Percentiles rank a stretch among this genome's conserved stretches.
phyloP scores from a whole-genome alignment of 1,139 yeast genomes.

The Geotrichum restrictum region DNA sequence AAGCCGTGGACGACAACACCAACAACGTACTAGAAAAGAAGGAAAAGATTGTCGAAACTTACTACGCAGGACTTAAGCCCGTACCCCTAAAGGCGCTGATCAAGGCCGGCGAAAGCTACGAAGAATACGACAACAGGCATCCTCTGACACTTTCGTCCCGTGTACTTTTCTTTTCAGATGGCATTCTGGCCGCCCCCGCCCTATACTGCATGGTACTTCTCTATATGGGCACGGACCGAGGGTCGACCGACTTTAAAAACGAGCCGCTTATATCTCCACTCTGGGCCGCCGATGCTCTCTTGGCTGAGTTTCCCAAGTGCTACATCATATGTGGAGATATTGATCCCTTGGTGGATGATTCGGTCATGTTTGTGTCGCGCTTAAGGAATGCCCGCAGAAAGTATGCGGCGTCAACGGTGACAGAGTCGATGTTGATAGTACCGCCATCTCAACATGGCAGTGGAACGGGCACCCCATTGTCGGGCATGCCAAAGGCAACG shows the following conservation, averaged over 20 bases:
- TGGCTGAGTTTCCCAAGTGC: slow-evolving; percentile 25
- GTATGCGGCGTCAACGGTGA: too few species aligned
- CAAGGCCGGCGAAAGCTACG: slow-evolving; percentile 15
- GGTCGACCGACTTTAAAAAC: slow-evolving; percentile 21
- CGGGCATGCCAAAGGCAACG: background rate
- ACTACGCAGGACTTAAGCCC: slow-evolving; percentile 18
- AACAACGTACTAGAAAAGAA: slow-evolving; percentile 20
- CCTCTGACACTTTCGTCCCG: slow-evolving; percentile 25
- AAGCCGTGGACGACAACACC: slow-evolving; percentile 21
- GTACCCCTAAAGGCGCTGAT: slow-evolving; percentile 17
- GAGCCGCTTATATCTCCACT: slow-evolving; percentile 25
- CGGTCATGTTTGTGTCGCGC: slow-evolving; percentile 34
- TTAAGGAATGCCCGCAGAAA: slow-evolving; percentile 34
- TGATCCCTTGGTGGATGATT: slow-evolving; percentile 27
- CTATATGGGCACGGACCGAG: slow-evolving; percentile 27
- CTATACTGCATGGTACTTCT: slow-evolving; percentile 23
- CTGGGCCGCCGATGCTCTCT: slow-evolving; percentile 22
- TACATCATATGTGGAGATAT: slow-evolving; percentile 26
- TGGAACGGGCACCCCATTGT: background rate
- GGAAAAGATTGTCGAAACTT: slow-evolving; percentile 18
- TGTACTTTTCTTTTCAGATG: slow-evolving; percentile 23
- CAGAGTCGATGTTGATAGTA: too few species aligned
- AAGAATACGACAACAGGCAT: slow-evolving; percentile 17
- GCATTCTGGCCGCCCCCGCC: slow-evolving; percentile 24
- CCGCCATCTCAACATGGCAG: too few species aligned